phyloP scores from a whole-genome alignment of 2,329 filamentous ascomycete genomes.

The Clonostachys rosea region DNA sequence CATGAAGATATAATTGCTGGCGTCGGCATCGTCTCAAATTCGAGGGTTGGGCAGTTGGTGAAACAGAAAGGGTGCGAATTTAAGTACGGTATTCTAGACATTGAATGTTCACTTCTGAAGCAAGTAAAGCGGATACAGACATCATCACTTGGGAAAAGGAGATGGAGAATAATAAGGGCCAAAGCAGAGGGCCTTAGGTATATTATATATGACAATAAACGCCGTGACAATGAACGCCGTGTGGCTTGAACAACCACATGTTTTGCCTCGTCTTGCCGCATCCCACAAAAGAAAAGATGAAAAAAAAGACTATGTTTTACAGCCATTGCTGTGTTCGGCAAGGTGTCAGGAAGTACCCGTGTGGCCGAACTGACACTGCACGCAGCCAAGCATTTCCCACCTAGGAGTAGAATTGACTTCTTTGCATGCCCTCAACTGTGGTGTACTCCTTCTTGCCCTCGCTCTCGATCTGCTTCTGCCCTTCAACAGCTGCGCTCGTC shows the following conservation, averaged over 20 bases:
- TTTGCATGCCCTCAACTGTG: conserved; percentile 50
- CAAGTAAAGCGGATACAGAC: too few relatives aligned
- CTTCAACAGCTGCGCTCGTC: conserved; percentile 26
- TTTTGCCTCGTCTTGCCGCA: not conserved
- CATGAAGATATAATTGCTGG: not conserved
- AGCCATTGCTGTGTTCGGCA: too few relatives aligned
- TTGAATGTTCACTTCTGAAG: too few relatives aligned
- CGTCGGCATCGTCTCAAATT: not conserved
- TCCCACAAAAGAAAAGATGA: conserved; percentile 4
- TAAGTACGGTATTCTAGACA: not conserved
- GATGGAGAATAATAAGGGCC: too few relatives aligned
- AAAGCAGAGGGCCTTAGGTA: too few relatives aligned
- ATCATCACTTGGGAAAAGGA: too few relatives aligned
- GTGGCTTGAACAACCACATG: not conserved
- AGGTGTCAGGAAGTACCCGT: too few relatives aligned
- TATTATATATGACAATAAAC: too few relatives aligned
- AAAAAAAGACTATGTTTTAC: too few relatives aligned
- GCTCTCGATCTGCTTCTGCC: conserved; percentile 11
- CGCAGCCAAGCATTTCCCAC: not conserved
- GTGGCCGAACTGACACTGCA: too few relatives aligned
- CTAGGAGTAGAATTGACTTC: conserved; percentile 53
- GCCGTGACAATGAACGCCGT: not conserved
- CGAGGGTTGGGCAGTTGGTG: too few relatives aligned
- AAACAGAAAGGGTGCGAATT: too few relatives aligned
- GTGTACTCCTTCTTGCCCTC: conserved; percentile 47